Percentiles rank a stretch among this genome's conserved stretches.
Conservation (phyloP, 2,329 filamentous ascomycete genomes). For the Alternaria incomplexa region DNA sequence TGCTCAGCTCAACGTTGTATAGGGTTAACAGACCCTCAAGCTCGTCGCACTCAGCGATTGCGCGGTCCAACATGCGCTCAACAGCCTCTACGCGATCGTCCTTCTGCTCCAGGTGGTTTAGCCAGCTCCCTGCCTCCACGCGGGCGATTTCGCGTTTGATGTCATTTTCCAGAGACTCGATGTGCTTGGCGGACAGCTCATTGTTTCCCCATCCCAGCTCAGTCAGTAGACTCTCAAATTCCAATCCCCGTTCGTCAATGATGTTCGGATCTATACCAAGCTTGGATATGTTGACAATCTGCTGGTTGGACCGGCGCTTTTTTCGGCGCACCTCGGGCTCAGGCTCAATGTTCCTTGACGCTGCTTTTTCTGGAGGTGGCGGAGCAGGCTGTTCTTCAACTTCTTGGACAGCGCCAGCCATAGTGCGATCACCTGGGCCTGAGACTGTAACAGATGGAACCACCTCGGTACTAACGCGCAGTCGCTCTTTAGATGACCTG, state of each 20-base stretch:
- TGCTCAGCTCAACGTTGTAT: constrained; percentile 87
- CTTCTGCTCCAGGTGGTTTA: constrained; percentile 81
- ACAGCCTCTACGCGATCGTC: constrained; percentile 89
- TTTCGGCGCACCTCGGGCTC: constrained; percentile 61
- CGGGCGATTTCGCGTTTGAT: constrained; percentile 87
- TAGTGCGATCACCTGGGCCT: constrained; percentile 33
- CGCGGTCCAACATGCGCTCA: constrained; percentile 81
- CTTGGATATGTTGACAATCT: constrained; percentile 76
- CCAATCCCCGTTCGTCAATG: constrained; percentile 76
- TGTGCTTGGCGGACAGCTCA: constrained; percentile 73
- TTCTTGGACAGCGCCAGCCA: constrained; percentile 23
- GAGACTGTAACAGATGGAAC: constrained; percentile 46
- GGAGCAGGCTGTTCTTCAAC: constrained; percentile 44
- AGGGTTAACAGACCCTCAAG: constrained; percentile 91
- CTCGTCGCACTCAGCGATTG: constrained; percentile 95
- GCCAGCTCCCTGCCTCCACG: constrained; percentile 90
- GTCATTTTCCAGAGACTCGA: constrained; percentile 81
- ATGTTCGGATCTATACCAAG: constrained; percentile 79
- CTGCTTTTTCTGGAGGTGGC: constrained; percentile 42
- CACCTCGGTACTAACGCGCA: constrained; percentile 38
- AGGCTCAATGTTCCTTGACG: constrained; percentile 20
- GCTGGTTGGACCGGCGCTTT: constrained; percentile 72
- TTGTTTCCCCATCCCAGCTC: constrained; percentile 89
- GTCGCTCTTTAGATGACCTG: constrained; percentile 36
- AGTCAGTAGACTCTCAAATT: constrained; percentile 82